Evolutionary conservation across 257 asterid genomes (phyloP).

Genomic region (Echites panduratus): DNA sequence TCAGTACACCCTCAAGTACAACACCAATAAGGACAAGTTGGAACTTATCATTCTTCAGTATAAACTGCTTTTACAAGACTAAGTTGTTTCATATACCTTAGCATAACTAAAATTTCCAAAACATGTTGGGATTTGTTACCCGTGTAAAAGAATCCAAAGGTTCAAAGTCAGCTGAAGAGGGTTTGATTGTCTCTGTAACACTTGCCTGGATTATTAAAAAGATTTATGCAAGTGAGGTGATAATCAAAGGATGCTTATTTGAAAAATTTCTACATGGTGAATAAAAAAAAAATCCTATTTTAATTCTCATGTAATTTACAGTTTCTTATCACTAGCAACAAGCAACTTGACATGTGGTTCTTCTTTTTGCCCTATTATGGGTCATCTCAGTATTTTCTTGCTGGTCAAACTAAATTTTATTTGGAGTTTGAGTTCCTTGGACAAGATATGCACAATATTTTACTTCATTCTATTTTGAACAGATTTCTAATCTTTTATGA

Average conservation of each 20-base stretch:
- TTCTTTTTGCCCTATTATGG: background rate
- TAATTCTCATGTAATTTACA: background rate
- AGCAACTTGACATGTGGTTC: background rate
- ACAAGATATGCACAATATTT: background rate
- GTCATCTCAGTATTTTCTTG: background rate
- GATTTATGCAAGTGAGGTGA: background rate
- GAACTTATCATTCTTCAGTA: background rate
- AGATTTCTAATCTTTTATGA: background rate
- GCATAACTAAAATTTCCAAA: background rate
- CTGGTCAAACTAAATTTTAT: background rate
- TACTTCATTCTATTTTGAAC: background rate
- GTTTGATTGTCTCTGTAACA: background rate
- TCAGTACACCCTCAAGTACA: background rate
- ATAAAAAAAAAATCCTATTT: background rate
- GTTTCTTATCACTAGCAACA: background rate
- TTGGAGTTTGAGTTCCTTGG: background rate
- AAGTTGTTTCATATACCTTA: background rate
- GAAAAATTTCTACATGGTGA: background rate
- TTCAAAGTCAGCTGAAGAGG: background rate
- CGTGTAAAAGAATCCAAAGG: background rate
- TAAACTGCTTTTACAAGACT: background rate
- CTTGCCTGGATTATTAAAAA: background rate
- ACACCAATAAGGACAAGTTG: background rate
- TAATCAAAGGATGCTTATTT: conserved; percentile 1
- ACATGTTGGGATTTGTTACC: too few species aligned